These are phyloP conservation scores for Leucocoprinus sp. DNA, from an alignment of 768 basidiomycete genomes.

Conservation along the genomic window DNA sequence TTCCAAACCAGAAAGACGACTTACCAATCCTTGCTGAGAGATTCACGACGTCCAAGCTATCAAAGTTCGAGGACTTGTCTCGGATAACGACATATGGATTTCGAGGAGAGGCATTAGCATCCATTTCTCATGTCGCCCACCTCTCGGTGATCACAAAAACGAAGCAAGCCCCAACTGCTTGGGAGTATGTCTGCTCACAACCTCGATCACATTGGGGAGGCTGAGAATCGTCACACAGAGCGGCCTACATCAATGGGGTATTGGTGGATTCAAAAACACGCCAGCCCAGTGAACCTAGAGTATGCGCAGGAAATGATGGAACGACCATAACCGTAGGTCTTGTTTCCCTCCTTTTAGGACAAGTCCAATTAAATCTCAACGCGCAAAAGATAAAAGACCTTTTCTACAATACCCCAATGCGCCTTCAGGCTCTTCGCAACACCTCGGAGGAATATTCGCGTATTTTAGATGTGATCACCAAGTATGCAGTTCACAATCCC, in stretches of 20 bases:
- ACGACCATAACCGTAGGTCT: conserved; percentile 72
- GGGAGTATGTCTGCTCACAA: conserved; percentile 62
- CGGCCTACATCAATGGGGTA: conserved; percentile 71
- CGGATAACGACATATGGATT: conserved; percentile 91
- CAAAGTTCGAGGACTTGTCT: conserved; percentile 77
- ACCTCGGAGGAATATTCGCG: conserved; percentile 87
- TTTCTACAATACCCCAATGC: conserved; percentile 88
- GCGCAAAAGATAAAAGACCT: conserved; percentile 98
- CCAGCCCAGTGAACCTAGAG: conserved; percentile 67
- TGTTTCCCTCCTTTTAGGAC: neutral
- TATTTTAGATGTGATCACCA: conserved; percentile 86
- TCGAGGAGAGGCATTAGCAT: conserved; percentile 93
- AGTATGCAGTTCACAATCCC: conserved; percentile 92
- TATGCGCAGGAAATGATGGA: conserved; percentile 91
- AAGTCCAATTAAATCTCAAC: too few species aligned
- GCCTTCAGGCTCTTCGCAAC: conserved; percentile 76
- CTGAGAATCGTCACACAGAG: conserved; percentile 38
- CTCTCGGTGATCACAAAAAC: conserved; percentile 90
- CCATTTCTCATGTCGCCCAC: conserved; percentile 89
- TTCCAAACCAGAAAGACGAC: conserved; percentile 68
- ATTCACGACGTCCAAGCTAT: conserved; percentile 92
- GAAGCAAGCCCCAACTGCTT: conserved; percentile 72
- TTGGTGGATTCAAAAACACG: conserved; percentile 67
- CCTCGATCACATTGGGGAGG: too few species aligned
- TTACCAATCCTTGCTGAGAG: conserved; percentile 87